Evolutionary conservation across 2,329 filamentous ascomycete species (phyloP).

Genomic region (Pseudogymnoascus sp.): DNA sequence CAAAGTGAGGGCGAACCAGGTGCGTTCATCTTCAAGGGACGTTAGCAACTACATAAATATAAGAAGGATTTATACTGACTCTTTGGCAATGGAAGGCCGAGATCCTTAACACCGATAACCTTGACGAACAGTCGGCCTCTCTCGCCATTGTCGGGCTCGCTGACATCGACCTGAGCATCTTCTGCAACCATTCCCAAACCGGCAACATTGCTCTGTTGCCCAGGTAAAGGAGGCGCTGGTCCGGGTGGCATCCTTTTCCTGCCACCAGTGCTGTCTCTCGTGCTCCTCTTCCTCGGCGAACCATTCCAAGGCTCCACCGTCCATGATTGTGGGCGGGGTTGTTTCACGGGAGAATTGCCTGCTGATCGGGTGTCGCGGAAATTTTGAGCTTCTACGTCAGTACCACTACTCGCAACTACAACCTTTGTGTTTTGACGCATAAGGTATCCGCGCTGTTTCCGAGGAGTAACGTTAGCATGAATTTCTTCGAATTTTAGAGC

Average conservation of each 20-base stretch:
- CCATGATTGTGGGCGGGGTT: constrained; percentile 81
- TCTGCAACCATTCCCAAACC: constrained; percentile 59
- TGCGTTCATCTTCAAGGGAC: constrained; percentile 60
- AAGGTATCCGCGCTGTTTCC: constrained; percentile 86
- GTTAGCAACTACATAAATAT: constrained; percentile 21
- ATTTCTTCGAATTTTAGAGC: neutral
- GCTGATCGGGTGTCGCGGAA: constrained; percentile 48
- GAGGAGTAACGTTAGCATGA: constrained; percentile 55
- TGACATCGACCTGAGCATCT: constrained; percentile 43
- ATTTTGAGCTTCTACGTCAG: constrained; percentile 54
- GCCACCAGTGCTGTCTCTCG: constrained; percentile 49
- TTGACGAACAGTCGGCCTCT: constrained; percentile 92
- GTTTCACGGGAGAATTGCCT: constrained; percentile 63
- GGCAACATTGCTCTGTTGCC: constrained; percentile 70
- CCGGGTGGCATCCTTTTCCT: constrained; percentile 38
- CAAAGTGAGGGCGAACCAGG: constrained; percentile 92
- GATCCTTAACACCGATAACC: constrained; percentile 94
- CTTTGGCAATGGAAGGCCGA: constrained; percentile 83
- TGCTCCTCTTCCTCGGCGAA: constrained; percentile 58
- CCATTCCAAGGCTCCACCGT: constrained; percentile 96
- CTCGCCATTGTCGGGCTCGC: constrained; percentile 61
- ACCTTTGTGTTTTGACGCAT: constrained; percentile 99
- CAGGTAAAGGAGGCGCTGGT: constrained; percentile 73
- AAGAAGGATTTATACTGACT: constrained; percentile 49
- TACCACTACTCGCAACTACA: constrained; percentile 71